Base-by-base conservation (phyloP, 139 green algal species). In the Eudorina sp. region DNA sequence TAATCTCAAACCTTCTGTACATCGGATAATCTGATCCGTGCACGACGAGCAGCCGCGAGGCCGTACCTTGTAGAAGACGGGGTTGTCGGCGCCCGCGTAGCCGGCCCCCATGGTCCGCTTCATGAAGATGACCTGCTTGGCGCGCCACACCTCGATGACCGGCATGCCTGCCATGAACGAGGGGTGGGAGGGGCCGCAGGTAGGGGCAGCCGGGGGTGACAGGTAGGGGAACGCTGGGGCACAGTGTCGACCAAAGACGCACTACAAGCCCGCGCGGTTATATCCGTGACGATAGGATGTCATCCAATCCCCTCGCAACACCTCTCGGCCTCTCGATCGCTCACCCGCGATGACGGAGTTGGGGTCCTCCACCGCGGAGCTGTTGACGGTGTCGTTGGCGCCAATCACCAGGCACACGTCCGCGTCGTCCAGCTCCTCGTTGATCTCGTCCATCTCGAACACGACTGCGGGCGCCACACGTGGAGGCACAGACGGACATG, bases 321-420 rank as follows among this genome's bases (percentile, higher is more conserved):
- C n/a, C n/a, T n/a, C n/a, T n/a, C n/a, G n/a, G n/a, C n/a, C n/a
- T n/a, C n/a, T n/a, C n/a, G n/a, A n/a, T 38, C 66, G 31, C 66
- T 75, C 58, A 76, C 95, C 96, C 29, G 96, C 96, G 53, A 99
- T 98, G 66, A 97, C 91, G 0, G 84, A 94, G 90, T 95, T 95
- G 77, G 97, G 97, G 91, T 99, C 97, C 84, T 97, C 95, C 34
- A 97, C 45, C 6, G 97, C 97, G 11, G 97, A 91, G 0, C 92
- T 96, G 94, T 99, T 99, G 84, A 99, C 90, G 25, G 95, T 98
- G 93, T 98, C 97, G 74, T 98, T 98, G 53, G 95, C 95, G 29
- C 92, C 95, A 29, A 98, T 96, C 34, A 98, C 96, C 69, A 98
- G 89, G n/a, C 89, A 90, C 29, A 98, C 88, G 86, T 98, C 96